Percentiles rank a stretch among this genome's conserved stretches.
These are phyloP conservation scores for Candida broadrunensis DNA, from an alignment of 805 yeast genomes.

Conservation along the genomic window DNA sequence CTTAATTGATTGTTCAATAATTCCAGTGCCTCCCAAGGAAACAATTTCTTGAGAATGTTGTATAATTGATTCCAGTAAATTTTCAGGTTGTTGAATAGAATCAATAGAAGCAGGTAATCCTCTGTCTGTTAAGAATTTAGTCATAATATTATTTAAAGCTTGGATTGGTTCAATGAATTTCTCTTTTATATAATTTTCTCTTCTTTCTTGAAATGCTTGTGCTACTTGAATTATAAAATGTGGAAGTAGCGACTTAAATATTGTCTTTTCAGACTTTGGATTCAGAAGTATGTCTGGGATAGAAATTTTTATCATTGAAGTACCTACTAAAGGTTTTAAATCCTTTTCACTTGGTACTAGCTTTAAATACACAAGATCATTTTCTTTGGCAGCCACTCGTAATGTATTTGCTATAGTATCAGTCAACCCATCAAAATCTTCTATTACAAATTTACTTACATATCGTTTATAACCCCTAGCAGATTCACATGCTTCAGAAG, in stretches of 20 bases:
- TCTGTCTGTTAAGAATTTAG: conserved; percentile 42
- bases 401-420: conserved; percentile 44
- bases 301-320: conserved; percentile 53
- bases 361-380: conserved; percentile 74
- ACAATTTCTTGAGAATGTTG: conserved; percentile 54
- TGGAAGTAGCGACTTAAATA: conserved; percentile 69
- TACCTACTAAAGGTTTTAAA: conserved; percentile 43
- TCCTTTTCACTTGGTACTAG: conserved; percentile 49
- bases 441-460: conserved; percentile 41
- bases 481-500: conserved; percentile 33
- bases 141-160: conserved; percentile 43
- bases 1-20: conserved; percentile 37
- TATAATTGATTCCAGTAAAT: conserved; percentile 55
- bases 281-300: conserved; percentile 17
- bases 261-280: conserved; percentile 16
- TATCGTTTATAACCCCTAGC: conserved; percentile 39
- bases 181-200: conserved; percentile 50
- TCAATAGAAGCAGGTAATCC: conserved; percentile 65
- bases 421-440: conserved; percentile 52
- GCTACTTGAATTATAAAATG: conserved; percentile 62
- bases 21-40: conserved; percentile 49
- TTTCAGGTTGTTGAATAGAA: conserved; percentile 52
- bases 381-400: conserved; percentile 66
- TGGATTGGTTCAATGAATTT: conserved; percentile 44
- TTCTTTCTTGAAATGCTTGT: conserved; percentile 65